Evolutionary conservation across 805 yeast genomes (phyloP).

Genomic region (Pichia cephalocereana): DNA sequence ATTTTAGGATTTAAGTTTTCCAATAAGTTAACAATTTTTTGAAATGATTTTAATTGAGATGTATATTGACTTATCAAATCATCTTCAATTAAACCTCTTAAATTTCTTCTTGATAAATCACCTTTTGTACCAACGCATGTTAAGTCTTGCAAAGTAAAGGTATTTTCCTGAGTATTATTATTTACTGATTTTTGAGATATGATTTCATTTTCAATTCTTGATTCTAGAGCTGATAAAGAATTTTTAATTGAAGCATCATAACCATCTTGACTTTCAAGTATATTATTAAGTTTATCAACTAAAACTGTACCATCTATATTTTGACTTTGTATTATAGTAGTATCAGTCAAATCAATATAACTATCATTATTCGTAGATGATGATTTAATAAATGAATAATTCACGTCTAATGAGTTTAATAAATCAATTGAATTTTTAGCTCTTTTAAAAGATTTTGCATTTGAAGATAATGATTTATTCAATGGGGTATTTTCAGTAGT

Average conservation of each 20-base stretch:
- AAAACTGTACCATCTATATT: constrained; percentile 4
- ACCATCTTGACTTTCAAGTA: constrained; percentile 19
- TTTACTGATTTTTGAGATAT: not conserved
- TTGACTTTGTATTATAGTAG: not conserved
- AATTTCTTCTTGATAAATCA: constrained; percentile 47
- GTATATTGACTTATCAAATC: constrained; percentile 51
- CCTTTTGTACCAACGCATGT: constrained; percentile 32
- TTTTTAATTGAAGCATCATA: constrained; percentile 30
- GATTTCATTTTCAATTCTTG: constrained; percentile 12
- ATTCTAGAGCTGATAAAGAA: constrained; percentile 21
- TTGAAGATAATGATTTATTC: not conserved
- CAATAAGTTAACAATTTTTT: constrained; percentile 35
- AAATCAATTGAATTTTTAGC: constrained; percentile 8
- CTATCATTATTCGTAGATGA: not conserved
- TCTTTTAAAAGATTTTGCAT: constrained; percentile 5
- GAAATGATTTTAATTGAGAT: constrained; percentile 36
- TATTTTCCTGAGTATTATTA: constrained; percentile 1
- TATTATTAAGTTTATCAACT: constrained; percentile 5
- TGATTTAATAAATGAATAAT: not conserved
- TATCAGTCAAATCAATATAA: not conserved
- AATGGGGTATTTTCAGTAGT: not conserved
- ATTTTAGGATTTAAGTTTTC: constrained; percentile 23
- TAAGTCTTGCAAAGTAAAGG: constrained; percentile 16
- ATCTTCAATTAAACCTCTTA: constrained; percentile 51
- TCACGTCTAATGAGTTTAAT: constrained; percentile 3